Evolutionary conservation across 768 basidiomycete genomes (phyloP), one percentile per base, ranked within the genome.

Genomic region (Serpula lacrymans): DNA sequence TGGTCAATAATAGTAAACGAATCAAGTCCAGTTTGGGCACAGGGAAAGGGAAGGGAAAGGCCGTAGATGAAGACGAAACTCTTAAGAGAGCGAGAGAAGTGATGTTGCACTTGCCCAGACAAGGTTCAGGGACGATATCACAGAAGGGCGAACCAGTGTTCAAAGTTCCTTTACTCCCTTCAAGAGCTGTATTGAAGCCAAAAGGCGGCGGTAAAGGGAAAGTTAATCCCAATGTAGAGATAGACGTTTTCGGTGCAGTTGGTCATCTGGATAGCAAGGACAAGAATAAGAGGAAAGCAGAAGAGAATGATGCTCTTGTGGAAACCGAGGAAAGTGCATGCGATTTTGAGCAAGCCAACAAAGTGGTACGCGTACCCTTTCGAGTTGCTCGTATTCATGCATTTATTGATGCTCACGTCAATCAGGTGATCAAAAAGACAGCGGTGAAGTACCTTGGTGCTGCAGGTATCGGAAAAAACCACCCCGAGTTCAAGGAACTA

Each of bases 271-370:
- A 50, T 29, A 43, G 27, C 25, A 70, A 58, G 48, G 59, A 56
- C 24, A 74, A 70, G 41, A 64, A 52, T 24, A 75, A 67, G 56
- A 65, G 63, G 6, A 67, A 62, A 20, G 55, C 54, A 1, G 55
- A 52, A 10, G 54, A 46, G 7, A 43, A 52, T 7, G 69, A 46
- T 60, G 74, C 60, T 56, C 67, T 34, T 23, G 42, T 54, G 21
- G 56, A 7, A 7, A 42, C 34, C 5, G 43, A 53, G 13, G 59
- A 54, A 34, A 46, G 41, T 7, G 57, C 53, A 12, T 47, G 47
- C 18, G 48, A 65, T 41, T 50, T 76, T 29, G 82, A 85, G 62
- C 74, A 67, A 49, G 64, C 69, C 5, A 86, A 84, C 53, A 85
- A 80, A 58, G 71, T 70, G 46, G 84, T 84, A 46, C 51, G 71